Evolutionary conservation across 352 stramenopile species (phyloP).

Genomic region (Lagenidium giganteum): DNA sequence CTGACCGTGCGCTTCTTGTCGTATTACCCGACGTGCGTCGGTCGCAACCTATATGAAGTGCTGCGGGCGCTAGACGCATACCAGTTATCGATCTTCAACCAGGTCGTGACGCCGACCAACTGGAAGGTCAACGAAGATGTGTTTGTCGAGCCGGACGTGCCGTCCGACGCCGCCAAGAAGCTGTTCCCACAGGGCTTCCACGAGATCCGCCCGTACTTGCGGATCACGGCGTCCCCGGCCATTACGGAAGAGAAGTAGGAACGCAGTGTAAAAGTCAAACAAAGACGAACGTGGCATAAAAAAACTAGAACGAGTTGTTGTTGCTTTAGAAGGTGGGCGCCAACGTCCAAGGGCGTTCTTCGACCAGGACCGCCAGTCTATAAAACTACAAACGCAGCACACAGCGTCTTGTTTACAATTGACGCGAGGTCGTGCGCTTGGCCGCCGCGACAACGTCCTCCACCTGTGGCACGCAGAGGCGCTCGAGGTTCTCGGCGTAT

Average conservation of each 20-base stretch:
- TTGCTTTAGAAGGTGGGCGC: too few species aligned
- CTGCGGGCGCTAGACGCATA: slow-evolving; percentile 64
- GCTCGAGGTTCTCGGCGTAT: slow-evolving; percentile 97
- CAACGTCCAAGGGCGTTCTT: slow-evolving; percentile 14
- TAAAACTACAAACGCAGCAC: slow-evolving; percentile 5
- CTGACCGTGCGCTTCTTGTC: slow-evolving; percentile 56
- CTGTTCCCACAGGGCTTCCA: slow-evolving; percentile 78
- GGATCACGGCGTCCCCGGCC: slow-evolving; percentile 65
- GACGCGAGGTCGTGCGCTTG: slow-evolving; percentile 82
- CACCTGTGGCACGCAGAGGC: slow-evolving; percentile 91
- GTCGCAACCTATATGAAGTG: slow-evolving; percentile 81
- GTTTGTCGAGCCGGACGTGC: slow-evolving; percentile 71
- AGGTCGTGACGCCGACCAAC: slow-evolving; percentile 77
- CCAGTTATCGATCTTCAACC: slow-evolving; percentile 67
- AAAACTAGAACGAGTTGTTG: slow-evolving; percentile 5
- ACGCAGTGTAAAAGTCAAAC: too few species aligned
- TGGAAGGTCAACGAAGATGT: slow-evolving; percentile 86
- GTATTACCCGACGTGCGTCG: slow-evolving; percentile 64
- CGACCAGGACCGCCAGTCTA: neutral
- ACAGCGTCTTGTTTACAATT: slow-evolving; percentile 41
- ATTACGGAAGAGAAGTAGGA: slow-evolving; percentile 47
- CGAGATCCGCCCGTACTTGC: slow-evolving; percentile 77
- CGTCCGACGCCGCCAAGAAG: slow-evolving; percentile 58
- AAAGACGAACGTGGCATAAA: too few species aligned
- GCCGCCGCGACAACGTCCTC: slow-evolving; percentile 92